Percentiles rank a stretch among this genome's conserved stretches.
These are phyloP conservation scores for Insectozyma bohioensis DNA, from an alignment of 1,139 yeast species.

Conservation along the genomic window DNA sequence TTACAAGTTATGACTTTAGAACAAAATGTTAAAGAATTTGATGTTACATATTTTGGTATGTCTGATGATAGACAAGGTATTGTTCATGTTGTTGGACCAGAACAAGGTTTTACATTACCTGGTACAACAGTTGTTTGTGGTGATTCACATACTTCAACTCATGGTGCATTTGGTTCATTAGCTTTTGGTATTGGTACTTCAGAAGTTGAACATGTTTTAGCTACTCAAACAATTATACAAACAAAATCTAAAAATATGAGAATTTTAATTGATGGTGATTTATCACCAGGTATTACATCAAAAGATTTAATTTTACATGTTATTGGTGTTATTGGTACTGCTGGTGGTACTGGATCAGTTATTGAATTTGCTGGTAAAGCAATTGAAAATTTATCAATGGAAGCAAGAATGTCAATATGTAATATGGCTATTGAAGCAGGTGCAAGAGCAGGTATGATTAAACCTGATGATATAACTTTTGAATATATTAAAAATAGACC, in stretches of 20 bases:
- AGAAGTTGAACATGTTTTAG: conserved; percentile 97
- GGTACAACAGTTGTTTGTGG: conserved; percentile 99
- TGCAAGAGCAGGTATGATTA: conserved; percentile 99
- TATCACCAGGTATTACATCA: conserved; percentile 86
- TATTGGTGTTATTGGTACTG: conserved; percentile 96
- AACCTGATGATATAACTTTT: conserved; percentile 87
- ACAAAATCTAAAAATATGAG: conserved; percentile 95
- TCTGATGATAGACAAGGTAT: conserved; percentile 93
- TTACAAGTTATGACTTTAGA: conserved; percentile 91
- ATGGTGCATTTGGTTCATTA: conserved; percentile 97
- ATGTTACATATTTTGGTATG: conserved; percentile 91
- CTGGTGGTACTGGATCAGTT: conserved; percentile 98
- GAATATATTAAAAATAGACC: conserved; percentile 92
- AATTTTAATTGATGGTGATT: conserved; percentile 78
- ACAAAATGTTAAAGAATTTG: conserved; percentile 86
- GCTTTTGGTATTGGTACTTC: conserved; percentile 99
- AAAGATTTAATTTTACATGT: conserved; percentile 93
- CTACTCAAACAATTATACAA: conserved; percentile 95
- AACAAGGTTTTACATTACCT: conserved; percentile 96
- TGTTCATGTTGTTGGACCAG: conserved; percentile 98
- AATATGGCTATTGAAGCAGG: conserved; percentile 92
- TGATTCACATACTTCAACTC: conserved; percentile 97
- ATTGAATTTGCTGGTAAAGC: conserved; percentile 97
- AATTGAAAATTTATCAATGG: conserved; percentile 85
- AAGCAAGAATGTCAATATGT: conserved; percentile 99